A percentile compares a stretch with the other conserved stretches of the same genome.
phyloP scores from a whole-genome alignment of 2,329 filamentous ascomycete genomes.

The Gnomoniopsis sp. region DNA sequence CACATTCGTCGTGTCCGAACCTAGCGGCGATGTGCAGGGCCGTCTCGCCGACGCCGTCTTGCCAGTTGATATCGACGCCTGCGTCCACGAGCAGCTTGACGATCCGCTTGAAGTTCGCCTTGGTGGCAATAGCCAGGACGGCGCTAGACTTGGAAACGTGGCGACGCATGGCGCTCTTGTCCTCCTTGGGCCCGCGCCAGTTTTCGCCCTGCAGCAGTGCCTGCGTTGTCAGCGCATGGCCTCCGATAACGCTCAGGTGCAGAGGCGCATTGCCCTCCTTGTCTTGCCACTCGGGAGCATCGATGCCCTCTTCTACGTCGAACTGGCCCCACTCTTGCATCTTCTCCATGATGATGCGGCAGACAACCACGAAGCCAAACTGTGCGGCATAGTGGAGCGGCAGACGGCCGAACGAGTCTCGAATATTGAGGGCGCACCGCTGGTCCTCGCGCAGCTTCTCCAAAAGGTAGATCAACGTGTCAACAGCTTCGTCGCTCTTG shows the following conservation, averaged over 20 bases:
- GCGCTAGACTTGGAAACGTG: slow-evolving; percentile 78
- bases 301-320: slow-evolving; percentile 79
- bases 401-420: slow-evolving; percentile 76
- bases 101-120: slow-evolving; percentile 80
- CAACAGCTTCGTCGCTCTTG: slow-evolving; percentile 72
- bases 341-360: slow-evolving; percentile 78
- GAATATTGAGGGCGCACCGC: slow-evolving; percentile 60
- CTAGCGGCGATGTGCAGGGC: slow-evolving; percentile 88
- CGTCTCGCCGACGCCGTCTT: slow-evolving; percentile 85
- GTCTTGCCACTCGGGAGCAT: slow-evolving; percentile 87
- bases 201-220: slow-evolving; percentile 77
- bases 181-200: slow-evolving; percentile 62
- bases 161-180: slow-evolving; percentile 63
- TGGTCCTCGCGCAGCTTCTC: slow-evolving; percentile 68
- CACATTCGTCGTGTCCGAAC: slow-evolving; percentile 80
- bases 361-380: slow-evolving; percentile 90
- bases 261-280: slow-evolving; percentile 86
- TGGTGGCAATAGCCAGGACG: slow-evolving; percentile 83
- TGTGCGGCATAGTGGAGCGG: slow-evolving; percentile 93
- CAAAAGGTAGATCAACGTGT: slow-evolving; percentile 61
- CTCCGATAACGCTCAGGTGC: slow-evolving; percentile 87
- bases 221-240: slow-evolving; percentile 82
- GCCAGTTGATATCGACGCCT: slow-evolving; percentile 90
- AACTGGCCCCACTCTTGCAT: slow-evolving; percentile 91
- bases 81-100: slow-evolving; percentile 85